A percentile compares a stretch with the other conserved stretches of the same genome.
These are phyloP conservation scores for Pigoraptor vietnamica DNA, from an alignment of 78 protist species.

Conservation along the genomic window DNA sequence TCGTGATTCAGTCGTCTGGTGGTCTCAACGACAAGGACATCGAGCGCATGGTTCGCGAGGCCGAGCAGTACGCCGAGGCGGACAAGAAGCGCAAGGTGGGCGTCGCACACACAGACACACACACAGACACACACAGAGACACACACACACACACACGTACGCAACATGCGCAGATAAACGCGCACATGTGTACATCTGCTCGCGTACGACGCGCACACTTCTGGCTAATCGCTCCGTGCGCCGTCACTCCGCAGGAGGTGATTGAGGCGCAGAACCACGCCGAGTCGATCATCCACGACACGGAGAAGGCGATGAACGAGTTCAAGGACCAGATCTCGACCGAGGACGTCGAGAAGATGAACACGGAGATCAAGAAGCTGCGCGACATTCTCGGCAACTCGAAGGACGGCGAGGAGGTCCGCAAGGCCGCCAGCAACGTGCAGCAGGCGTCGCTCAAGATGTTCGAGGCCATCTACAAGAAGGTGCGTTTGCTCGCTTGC, in stretches of 20 bases:
- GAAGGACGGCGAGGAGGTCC: neutral
- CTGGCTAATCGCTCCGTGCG: too few species aligned
- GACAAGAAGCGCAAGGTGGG: conserved; percentile 84
- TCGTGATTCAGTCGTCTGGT: conserved; percentile 92
- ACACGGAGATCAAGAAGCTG: conserved; percentile 3
- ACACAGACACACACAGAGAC: conserved; percentile 45
- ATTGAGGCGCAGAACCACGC: conserved; percentile 69
- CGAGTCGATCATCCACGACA: conserved; percentile 46
- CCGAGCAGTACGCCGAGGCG: conserved; percentile 76
- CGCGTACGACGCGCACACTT: too few species aligned
- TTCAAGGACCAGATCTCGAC: conserved; percentile 22
- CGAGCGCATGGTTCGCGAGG: conserved; percentile 93
- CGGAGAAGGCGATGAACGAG: conserved; percentile 61
- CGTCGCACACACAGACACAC: conserved; percentile 84
- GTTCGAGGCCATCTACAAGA: conserved; percentile 28
- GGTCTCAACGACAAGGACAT: conserved; percentile 85
- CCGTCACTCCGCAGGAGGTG: too few species aligned
- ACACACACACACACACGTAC: too few species aligned
- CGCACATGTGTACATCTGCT: too few species aligned
- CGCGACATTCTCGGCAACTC: neutral
- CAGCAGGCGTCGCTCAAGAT: conserved; percentile 29
- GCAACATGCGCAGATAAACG: too few species aligned
- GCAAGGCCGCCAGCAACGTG: neutral
- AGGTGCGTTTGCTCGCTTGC: neutral
- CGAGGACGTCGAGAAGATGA: conserved; percentile 21